Base-by-base conservation (phyloP, 1,139 yeast genomes). In the Geotrichum reessii region DNA sequence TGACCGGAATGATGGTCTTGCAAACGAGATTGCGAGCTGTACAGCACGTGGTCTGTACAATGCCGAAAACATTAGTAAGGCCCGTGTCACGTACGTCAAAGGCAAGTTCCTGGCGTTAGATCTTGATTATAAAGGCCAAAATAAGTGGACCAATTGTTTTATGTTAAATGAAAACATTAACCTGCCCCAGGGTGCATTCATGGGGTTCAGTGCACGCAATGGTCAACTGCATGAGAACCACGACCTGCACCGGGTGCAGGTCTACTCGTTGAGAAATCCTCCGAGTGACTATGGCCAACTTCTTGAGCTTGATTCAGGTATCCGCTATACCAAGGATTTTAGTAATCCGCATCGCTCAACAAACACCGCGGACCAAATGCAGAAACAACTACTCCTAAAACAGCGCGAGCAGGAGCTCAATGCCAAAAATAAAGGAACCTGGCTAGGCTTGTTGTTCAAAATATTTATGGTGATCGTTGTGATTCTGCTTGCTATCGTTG, bases 141-240 rank as follows among this genome's bases (percentile, higher is more conserved):
- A 84, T 50, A 76, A 78, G 58, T 86, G 95, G 95, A 78, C 75
- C 62, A 84, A 83, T 63, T 87, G 95, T 70, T 88, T 86, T 60
- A 79, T 86, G 14, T 71, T 84, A 46, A 75, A 76, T 19, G 77
- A n/a, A n/a, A n/a, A n/a, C n/a, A n/a, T n/a, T n/a, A 81, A 17
- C n/a, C n/a, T 2, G 17, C 7, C 42, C 76, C 85, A 50, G 78
- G 81, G 59, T 59, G 58, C 62, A 3, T 82, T 81, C 62, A 76
- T 83, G 51, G 96, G 97, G 0, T 77, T 91, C 59, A 78, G 89
- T 48, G 97, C 95, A 0, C 89, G 87, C 65, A 92, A 96, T 7
- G 97, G 97, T 24, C 89, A 87, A 62, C 77, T 89, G 55, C 74
- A 81, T 31, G 69, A 85, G 77, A 65, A 80, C 78, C 70, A 78